Base-by-base conservation (phyloP, 2,329 filamentous ascomycete species). In the Conoideocrella luteorostrata region DNA sequence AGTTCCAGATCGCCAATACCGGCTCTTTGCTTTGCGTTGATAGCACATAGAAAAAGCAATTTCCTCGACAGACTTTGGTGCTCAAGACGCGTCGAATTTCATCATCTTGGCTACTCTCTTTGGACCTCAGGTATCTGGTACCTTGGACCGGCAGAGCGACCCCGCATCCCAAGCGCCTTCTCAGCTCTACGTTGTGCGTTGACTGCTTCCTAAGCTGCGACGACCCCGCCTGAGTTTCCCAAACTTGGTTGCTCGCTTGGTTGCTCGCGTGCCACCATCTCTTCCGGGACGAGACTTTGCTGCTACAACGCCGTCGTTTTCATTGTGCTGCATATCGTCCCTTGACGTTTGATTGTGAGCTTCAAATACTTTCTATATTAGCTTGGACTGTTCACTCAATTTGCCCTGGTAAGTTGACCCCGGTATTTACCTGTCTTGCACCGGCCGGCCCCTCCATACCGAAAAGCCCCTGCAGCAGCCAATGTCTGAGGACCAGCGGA, bases 401-500 rank as follows among this genome's bases (percentile, higher is more conserved):
- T 26, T 21, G 6, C 26, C 35, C 43, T 35, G 13, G 47, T 49
- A 44, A 43, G 47, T 47, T 12, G 15, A 18, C 28, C 21, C 22
- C 39, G 32, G 28, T 23, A 21, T 20, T 11, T 36, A 12, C 9
- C 30, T 17, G 30, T 32, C 26, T 24, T n/a, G 24, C 17, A 20
- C 38, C 34, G 26, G 20, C 34, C 33, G 32, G 34, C 34, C 44
- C 44, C 34, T 39, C 44, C 44, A 41, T 34, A 18, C 33, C 33
- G 43, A 26, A 28, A 17, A 26, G 24, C 21, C 39, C 39, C 39
- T 15, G 22, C 28, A 32, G 28, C 30, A 20, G 44, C 45, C 51
- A 52, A 48, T 49, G 41, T 46, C 41, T 37, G 44, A 34, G 29
- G 36, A 40, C 15, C 21, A 38, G 48, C 50, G 48, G 51, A 51